These are phyloP conservation scores for Isochrysis galbana DNA, from an alignment of 78 protist genomes.

Conservation along the genomic window DNA sequence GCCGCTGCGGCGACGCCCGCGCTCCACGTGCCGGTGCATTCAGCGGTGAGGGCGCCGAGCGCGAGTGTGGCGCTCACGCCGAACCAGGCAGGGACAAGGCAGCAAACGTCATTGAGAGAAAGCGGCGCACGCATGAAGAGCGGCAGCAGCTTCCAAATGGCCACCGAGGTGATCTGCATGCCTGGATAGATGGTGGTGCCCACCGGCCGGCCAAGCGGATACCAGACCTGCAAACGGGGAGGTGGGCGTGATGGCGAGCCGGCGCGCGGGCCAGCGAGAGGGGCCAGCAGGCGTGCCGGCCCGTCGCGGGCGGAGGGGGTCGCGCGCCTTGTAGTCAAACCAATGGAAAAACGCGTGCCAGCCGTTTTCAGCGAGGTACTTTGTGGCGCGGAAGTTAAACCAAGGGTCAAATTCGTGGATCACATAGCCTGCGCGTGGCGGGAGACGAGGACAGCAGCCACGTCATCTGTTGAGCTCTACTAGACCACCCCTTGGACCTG, in stretches of 20 bases:
- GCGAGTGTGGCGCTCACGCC: not conserved
- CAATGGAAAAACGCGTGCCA: conserved; percentile 32
- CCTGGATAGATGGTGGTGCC: conserved; percentile 63
- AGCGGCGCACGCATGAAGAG: not conserved
- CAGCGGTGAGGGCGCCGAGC: conserved; percentile 3
- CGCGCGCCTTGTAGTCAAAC: conserved; percentile 42
- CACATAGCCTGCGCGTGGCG: too few species aligned
- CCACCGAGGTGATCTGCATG: conserved; percentile 9
- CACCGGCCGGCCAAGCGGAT: conserved; percentile 56
- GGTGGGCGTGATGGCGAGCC: too few species aligned
- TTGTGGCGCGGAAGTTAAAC: conserved; percentile 60
- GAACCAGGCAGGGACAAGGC: conserved; percentile 30
- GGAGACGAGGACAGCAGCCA: not conserved
- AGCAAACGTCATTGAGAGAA: conserved; percentile 22
- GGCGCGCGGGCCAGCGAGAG: too few species aligned
- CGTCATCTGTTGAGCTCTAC: not conserved
- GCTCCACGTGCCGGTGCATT: not conserved
- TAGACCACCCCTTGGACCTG: not conserved
- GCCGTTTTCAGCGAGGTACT: conserved; percentile 46
- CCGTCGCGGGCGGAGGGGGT: too few species aligned
- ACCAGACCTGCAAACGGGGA: too few species aligned
- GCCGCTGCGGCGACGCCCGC: conserved; percentile 31
- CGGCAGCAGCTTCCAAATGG: not conserved
- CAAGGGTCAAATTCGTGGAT: conserved; percentile 56
- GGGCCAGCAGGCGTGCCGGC: too few species aligned